Evolutionary conservation across 139 green algal species (phyloP).

Genomic region (Chlorella sp.): DNA sequence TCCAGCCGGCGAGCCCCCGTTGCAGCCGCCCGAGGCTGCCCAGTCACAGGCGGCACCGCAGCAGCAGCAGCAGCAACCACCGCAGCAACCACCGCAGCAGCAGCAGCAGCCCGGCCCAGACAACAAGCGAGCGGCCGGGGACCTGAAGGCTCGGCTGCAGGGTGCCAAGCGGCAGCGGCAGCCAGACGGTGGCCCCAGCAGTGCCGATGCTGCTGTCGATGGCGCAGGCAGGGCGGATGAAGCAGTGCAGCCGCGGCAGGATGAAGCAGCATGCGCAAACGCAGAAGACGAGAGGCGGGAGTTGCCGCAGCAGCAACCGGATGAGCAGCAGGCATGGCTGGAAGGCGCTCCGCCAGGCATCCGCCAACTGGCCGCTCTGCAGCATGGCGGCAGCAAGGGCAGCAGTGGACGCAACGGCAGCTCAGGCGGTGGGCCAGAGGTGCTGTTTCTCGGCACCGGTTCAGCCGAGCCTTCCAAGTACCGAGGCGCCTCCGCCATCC

Average conservation of each 20-base stretch:
- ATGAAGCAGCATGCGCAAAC: neutral
- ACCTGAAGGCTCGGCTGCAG: neutral
- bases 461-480: constrained; percentile 88
- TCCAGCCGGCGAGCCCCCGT: neutral
- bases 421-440: neutral
- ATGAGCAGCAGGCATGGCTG: constrained; percentile 3
- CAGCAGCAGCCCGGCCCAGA: neutral
- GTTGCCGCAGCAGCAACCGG: neutral
- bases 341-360: neutral
- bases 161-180: constrained; percentile 3
- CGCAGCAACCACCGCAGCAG: neutral
- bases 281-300: neutral
- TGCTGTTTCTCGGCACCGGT: constrained; percentile 86
- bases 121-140: constrained; percentile 28
- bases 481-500: constrained; percentile 66
- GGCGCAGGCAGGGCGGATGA: neutral
- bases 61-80: neutral
- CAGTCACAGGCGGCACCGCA: neutral
- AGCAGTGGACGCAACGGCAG: neutral
- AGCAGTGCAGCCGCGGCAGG: neutral
- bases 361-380: neutral
- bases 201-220: neutral
- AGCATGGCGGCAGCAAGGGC: neutral
- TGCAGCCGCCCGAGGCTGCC: neutral
- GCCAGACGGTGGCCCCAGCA: neutral